Evolutionary conservation across 768 basidiomycete species (phyloP), one percentile per base, ranked within the genome.

Genomic region (Tricholomella constricta): DNA sequence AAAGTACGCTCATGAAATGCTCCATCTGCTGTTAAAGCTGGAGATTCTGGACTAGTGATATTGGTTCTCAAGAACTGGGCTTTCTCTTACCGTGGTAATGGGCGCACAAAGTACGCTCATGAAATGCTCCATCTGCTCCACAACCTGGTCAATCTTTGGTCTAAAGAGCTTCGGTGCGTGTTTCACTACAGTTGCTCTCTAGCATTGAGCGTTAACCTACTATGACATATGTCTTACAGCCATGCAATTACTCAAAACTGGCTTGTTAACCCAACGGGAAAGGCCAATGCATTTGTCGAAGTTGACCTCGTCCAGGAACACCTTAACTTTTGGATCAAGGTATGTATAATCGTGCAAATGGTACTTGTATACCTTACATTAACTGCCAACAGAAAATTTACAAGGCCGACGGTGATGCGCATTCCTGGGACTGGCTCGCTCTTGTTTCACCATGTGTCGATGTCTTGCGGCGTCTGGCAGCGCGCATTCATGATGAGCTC

Each of bases 241-340:
- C n/a, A n/a, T n/a, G n/a, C n/a, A n/a, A n/a, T n/a, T n/a, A n/a
- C n/a, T n/a, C 70, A 68, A 7, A 72, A 73, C 41, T 71, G 71
- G 71, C 51, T 73, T 0, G 54, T 72, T 0, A 72, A 71, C 55
- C 66, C 69, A 7, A 61, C 65, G 1, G 72, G 72, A 2, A 53
- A 59, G 2, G 48, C 58, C 1, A 61, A 65, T 32, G 41, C 56
- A 1, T 72, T 57, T 29, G 64, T 69, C 0, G 69, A 71, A 26
- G 41, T 65, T 4, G 71, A 71, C 43, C 57, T 71, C 0, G 51
- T 71, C 25, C 72, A 72, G 40, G 69, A 73, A 48, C 71, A 72
- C 40, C 26, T 65, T 37, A 73, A 72, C 51, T 71, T 59, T 45
- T 69, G 66, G 65, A 63, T 67, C 6, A 70, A 72, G 64, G 69